Conservation (phyloP, 257 asterid genomes). For the Solanum appendiculatum region DNA sequence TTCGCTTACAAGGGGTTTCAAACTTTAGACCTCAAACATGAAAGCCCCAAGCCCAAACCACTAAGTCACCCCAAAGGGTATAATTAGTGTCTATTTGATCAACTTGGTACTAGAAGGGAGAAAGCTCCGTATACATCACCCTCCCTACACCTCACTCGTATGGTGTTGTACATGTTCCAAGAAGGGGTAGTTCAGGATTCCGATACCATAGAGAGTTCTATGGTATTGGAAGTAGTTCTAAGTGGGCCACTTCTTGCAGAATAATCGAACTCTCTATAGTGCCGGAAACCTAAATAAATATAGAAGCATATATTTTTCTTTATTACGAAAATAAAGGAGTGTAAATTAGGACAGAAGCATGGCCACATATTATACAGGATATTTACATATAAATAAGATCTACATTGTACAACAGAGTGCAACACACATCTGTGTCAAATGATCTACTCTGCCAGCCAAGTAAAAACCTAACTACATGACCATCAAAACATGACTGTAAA, state of each 20-base stretch:
- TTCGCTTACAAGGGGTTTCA: no score
- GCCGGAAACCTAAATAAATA: neutral
- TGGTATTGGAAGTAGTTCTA: no score
- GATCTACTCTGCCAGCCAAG: conserved; percentile 2
- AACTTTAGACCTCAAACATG: no score
- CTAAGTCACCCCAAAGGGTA: no score
- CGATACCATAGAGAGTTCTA: no score
- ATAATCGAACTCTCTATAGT: neutral
- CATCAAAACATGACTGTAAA: neutral
- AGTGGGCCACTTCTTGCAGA: no score
- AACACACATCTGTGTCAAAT: neutral
- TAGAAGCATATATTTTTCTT: neutral
- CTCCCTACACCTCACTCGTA: no score
- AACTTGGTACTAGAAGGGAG: neutral
- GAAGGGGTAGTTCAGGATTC: no score
- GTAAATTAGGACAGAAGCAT: neutral
- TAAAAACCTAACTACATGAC: conserved; percentile 1
- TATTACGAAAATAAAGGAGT: neutral
- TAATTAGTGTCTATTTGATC: neutral
- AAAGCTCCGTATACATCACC: neutral
- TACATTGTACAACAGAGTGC: conserved; percentile 3
- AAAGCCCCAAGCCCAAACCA: no score
- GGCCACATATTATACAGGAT: neutral
- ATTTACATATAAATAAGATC: neutral
- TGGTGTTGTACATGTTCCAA: no score